A percentile compares a stretch with the other conserved stretches of the same genome.
These are phyloP conservation scores for Aschersonia sp. DNA, from an alignment of 2,329 filamentous ascomycete genomes.

Conservation along the genomic window DNA sequence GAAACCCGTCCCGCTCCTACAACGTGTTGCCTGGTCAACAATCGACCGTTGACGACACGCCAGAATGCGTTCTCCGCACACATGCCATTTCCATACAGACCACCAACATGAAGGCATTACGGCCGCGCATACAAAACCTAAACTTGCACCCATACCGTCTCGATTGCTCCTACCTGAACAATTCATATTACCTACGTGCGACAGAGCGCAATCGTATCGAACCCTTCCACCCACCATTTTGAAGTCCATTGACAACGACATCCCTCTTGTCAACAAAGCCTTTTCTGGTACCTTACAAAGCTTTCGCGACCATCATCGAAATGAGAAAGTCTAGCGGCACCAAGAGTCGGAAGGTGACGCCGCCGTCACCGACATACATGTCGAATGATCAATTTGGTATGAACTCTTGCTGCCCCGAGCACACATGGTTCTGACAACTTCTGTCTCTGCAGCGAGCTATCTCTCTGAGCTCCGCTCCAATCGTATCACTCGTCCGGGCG, in stretches of 20 bases:
- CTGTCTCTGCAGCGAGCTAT: constrained; percentile 42
- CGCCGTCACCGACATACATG: constrained; percentile 51
- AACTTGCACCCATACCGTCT: no score
- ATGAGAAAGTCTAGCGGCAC: constrained; percentile 18
- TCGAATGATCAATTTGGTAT: constrained; percentile 52
- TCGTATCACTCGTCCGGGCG: constrained; percentile 52
- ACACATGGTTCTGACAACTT: constrained; percentile 1
- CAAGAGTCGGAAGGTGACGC: constrained; percentile 38
- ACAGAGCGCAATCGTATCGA: no score
- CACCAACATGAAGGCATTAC: background rate
- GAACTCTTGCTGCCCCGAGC: constrained; percentile 1
- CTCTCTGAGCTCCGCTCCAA: constrained; percentile 57
- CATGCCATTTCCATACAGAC: background rate
- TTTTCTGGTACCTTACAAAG: background rate
- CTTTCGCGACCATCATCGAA: background rate
- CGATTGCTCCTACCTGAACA: no score
- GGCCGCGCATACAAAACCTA: no score
- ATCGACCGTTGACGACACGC: background rate
- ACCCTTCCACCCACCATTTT: background rate
- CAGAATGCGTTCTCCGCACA: background rate
- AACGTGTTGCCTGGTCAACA: background rate
- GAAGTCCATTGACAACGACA: background rate
- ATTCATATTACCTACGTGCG: no score
- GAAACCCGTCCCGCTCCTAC: background rate
- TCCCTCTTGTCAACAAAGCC: background rate